These are phyloP conservation scores for Myriosclerotinia duriaeana DNA, from an alignment of 2,329 filamentous ascomycete species.

Conservation along the genomic window DNA sequence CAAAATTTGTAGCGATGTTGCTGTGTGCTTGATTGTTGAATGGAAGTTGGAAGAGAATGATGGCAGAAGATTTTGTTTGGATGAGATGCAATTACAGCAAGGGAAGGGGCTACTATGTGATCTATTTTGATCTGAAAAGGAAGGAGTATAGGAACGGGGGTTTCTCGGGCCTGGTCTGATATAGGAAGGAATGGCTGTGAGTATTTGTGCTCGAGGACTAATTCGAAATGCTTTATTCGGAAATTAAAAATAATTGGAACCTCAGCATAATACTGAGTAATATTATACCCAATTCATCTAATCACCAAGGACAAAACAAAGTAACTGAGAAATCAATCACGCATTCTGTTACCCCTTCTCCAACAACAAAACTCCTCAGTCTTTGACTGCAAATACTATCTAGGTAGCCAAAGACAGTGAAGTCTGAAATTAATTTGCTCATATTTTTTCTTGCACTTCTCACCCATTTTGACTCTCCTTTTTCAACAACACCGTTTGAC, in stretches of 20 bases:
- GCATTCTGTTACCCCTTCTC: neutral
- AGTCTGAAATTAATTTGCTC: neutral
- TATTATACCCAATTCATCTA: no score
- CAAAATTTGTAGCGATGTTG: constrained; percentile 25
- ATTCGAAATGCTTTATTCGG: neutral
- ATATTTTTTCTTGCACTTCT: neutral
- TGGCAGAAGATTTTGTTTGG: neutral
- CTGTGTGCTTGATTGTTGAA: constrained; percentile 21
- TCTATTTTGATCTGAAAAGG: neutral
- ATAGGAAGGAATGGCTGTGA: neutral
- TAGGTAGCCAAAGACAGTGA: neutral
- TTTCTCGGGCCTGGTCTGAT: neutral
- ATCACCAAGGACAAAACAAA: neutral
- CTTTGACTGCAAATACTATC: neutral
- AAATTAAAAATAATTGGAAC: neutral
- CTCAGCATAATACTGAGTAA: no score
- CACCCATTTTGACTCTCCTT: neutral
- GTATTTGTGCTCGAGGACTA: neutral
- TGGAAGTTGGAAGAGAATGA: constrained; percentile 5
- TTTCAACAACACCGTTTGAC: neutral
- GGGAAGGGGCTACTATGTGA: neutral
- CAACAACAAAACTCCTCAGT: neutral
- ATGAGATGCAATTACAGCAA: neutral
- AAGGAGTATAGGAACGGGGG: neutral
- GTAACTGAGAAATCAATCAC: neutral